Percentiles rank a stretch among this genome's conserved stretches.
These are phyloP conservation scores for Stachybotrys echinatus DNA, from an alignment of 2,329 filamentous ascomycete species.

Conservation along the genomic window DNA sequence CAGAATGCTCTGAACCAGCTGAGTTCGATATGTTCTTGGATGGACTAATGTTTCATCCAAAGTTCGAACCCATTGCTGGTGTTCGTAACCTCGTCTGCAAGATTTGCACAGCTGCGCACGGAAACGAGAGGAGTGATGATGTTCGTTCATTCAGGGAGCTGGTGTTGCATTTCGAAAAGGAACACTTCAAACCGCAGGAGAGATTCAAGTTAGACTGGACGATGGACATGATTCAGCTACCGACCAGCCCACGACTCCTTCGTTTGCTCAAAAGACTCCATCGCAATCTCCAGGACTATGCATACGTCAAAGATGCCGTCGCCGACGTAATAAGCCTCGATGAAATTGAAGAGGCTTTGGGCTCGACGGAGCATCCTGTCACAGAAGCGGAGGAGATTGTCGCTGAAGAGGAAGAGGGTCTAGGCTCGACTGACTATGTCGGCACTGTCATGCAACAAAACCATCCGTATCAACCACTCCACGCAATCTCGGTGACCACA, in stretches of 20 bases:
- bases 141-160: too few relatives aligned
- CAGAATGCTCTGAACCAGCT: not conserved
- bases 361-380: too few relatives aligned
- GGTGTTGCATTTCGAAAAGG: not conserved
- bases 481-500: too few relatives aligned
- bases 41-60: not conserved
- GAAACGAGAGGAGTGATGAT: too few relatives aligned
- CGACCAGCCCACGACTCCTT: not conserved
- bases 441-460: too few relatives aligned
- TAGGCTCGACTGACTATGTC: too few relatives aligned
- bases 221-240: not conserved
- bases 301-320: not conserved
- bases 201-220: not conserved
- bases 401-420: too few relatives aligned
- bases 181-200: not conserved
- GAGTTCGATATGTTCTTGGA: not conserved
- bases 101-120: not conserved
- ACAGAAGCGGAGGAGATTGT: too few relatives aligned
- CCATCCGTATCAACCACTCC: too few relatives aligned
- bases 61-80: not conserved
- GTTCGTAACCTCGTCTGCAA: not conserved
- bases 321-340: not conserved
- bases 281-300: not conserved
- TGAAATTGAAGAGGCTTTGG: not conserved
- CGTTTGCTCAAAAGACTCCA: not conserved